Conservation (phyloP, 176 grass and related monocot genomes). For the Bothriochloa decipiens region DNA sequence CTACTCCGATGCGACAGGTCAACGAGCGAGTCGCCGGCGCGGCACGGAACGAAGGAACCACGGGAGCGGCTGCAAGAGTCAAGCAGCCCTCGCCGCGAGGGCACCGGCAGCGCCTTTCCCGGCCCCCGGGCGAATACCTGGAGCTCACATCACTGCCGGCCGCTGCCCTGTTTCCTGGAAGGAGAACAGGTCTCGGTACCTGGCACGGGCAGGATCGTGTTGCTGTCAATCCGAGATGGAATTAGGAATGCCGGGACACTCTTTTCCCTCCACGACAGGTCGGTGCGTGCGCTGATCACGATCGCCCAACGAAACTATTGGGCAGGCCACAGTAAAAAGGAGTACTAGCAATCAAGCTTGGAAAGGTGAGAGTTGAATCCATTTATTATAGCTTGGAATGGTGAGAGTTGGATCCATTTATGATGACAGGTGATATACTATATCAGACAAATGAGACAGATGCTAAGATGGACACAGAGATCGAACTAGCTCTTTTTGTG, state of each 20-base stretch:
- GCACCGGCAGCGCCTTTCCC: background rate
- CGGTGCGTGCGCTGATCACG: background rate
- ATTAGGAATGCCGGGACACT: background rate
- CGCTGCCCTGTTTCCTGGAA: slow-evolving; percentile 17
- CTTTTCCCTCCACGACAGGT: slow-evolving; percentile 1
- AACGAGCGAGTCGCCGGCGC: background rate
- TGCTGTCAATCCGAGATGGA: slow-evolving; percentile 11
- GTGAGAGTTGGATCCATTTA: too few relatives aligned
- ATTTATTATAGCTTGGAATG: too few relatives aligned
- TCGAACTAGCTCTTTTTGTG: too few relatives aligned
- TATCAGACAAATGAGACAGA: too few relatives aligned
- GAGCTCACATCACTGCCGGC: background rate
- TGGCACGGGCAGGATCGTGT: background rate
- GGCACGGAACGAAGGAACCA: background rate
- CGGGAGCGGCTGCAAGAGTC: background rate
- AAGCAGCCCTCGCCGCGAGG: slow-evolving; percentile 18
- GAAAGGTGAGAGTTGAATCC: too few relatives aligned
- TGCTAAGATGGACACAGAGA: too few relatives aligned
- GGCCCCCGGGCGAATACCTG: background rate
- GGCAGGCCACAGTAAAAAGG: too few relatives aligned
- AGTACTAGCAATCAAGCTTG: too few relatives aligned
- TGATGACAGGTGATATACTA: too few relatives aligned
- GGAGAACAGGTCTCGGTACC: background rate
- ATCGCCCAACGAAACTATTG: too few relatives aligned
- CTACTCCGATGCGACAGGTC: background rate